Conservation (phyloP, 2,329 filamentous ascomycete genomes). For the Epichloe sibirici region DNA sequence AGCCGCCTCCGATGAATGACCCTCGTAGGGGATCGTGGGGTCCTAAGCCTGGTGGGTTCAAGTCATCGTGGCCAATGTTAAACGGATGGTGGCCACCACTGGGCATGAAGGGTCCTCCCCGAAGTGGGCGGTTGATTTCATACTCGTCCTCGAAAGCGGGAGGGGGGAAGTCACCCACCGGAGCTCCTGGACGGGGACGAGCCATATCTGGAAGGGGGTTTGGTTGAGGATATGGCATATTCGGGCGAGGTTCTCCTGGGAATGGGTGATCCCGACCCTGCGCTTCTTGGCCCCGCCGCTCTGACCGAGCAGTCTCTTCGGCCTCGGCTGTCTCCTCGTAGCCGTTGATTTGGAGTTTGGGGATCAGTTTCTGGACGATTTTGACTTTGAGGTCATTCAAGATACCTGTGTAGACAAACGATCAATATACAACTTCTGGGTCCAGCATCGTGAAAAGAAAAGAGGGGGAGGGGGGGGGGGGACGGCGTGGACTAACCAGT, state of each 20-base stretch:
- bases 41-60: constrained; percentile 77
- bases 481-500: constrained; percentile 21
- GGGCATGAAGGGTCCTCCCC: constrained; percentile 16
- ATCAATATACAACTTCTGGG: not conserved
- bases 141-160: constrained; percentile 91
- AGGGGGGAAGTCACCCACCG: constrained; percentile 65
- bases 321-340: constrained; percentile 51
- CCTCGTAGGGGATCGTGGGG: constrained; percentile 71
- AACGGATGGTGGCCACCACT: constrained; percentile 45
- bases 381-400: constrained; percentile 61
- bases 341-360: constrained; percentile 63
- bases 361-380: constrained; percentile 75
- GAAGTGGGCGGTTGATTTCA: constrained; percentile 56
- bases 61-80: constrained; percentile 71
- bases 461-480: not conserved
- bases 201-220: constrained; percentile 53
- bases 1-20: constrained; percentile 49
- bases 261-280: constrained; percentile 20
- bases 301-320: constrained; percentile 28
- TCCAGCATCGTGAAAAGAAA: not conserved
- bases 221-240: constrained; percentile 52
- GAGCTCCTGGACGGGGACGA: constrained; percentile 48
- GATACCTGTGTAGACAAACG: constrained; percentile 35
- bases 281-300: constrained; percentile 28
- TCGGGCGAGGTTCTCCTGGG: constrained; percentile 40